Base-by-base conservation (phyloP, 2,329 filamentous ascomycete species). In the Penicillium digitatum region DNA sequence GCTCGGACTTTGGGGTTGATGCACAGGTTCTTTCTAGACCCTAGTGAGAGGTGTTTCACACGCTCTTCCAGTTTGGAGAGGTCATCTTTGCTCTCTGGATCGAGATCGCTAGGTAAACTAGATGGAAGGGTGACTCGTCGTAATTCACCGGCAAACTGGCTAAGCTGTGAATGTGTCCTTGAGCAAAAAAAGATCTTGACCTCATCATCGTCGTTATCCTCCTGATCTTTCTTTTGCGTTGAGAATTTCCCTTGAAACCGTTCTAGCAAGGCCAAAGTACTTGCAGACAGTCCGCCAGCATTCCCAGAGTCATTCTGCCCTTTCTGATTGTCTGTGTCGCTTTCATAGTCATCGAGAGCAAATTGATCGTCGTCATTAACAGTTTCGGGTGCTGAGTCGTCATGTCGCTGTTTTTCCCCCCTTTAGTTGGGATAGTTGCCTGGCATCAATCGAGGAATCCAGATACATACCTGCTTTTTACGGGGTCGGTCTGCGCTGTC, bases 171-270 rank as follows among this genome's bases (percentile, higher is more conserved):
- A 72, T 96, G 92, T 1, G 92, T 96, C 68, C 92, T 83, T 8
- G 92, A 96, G 53, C 91, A 94, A 74, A 93, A 96, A 72, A 89
- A 95, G 48, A 96, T 89, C 79, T 93, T 95, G 48, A 88, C 78
- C 60, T 87, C 85, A 12, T 83, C 78, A 8, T 80, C 71, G 35
- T 82, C 78, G 14, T 79, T 73, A n/a, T 78, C 72, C 6, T 79
- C 75, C 9, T 81, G 76, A 8, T 78, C 74, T 16, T 70, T 63
- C 18, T 67, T 69, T 22, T 60, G 66, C 29, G 64, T 54, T 14
- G 66, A 66, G 39, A 61, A 55, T 32, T 71, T 69, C 71, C 61
- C 85, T 65, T 82, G 82, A 31, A 87, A 81, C 61, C 83, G 86
- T 52, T 87, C 82, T 73, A 96, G 82, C 44, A 94, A 74, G 27